These are phyloP conservation scores for Geosmithia morbida DNA, from an alignment of 2,329 filamentous ascomycete species.

Conservation along the genomic window DNA sequence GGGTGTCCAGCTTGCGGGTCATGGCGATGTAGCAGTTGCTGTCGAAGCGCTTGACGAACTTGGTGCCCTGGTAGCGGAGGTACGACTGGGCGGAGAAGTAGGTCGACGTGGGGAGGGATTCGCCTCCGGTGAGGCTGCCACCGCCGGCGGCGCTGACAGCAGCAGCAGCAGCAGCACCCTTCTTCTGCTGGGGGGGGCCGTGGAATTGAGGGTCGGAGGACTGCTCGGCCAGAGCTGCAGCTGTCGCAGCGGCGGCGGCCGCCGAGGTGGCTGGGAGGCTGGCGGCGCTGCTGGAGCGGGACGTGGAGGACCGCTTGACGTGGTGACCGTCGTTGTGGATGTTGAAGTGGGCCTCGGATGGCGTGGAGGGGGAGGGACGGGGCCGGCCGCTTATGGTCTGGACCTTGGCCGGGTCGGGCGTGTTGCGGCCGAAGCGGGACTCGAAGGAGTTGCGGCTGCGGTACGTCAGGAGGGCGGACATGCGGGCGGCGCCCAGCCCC, in stretches of 20 bases:
- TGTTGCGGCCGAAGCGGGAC: slow-evolving; percentile 85
- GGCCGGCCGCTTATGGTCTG: slow-evolving; percentile 66
- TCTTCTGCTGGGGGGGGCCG: slow-evolving; percentile 38
- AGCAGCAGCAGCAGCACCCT: slow-evolving; percentile 2
- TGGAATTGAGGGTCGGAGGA: slow-evolving; percentile 51
- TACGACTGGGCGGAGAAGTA: slow-evolving; percentile 98
- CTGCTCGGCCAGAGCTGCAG: slow-evolving; percentile 5
- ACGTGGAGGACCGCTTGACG: slow-evolving; percentile 37
- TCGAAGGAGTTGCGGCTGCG: slow-evolving; percentile 95
- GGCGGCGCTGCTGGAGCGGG: slow-evolving; percentile 27
- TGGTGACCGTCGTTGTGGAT: slow-evolving; percentile 75
- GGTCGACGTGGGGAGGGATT: slow-evolving; percentile 46
- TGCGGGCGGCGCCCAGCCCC: slow-evolving; percentile 84
- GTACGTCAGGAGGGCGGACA: slow-evolving; percentile 93
- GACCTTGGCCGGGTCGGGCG: slow-evolving; percentile 66
- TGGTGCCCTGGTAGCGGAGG: slow-evolving; percentile 86
- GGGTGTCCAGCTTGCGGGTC: slow-evolving; percentile 92
- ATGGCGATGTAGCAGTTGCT: slow-evolving; percentile 99
- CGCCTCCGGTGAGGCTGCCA: slow-evolving; percentile 33
- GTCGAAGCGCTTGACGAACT: slow-evolving; percentile 95
- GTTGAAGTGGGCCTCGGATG: slow-evolving; percentile 60
- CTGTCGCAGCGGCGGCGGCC: slow-evolving; percentile 4
- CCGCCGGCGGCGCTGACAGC: too few species aligned
- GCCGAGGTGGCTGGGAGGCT: slow-evolving; percentile 11
- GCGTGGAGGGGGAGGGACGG: slow-evolving; percentile 42